Percentiles rank a stretch among this genome's conserved stretches.
phyloP scores from a whole-genome alignment of 139 green algal genomes.

The Gonium pectorale region DNA sequence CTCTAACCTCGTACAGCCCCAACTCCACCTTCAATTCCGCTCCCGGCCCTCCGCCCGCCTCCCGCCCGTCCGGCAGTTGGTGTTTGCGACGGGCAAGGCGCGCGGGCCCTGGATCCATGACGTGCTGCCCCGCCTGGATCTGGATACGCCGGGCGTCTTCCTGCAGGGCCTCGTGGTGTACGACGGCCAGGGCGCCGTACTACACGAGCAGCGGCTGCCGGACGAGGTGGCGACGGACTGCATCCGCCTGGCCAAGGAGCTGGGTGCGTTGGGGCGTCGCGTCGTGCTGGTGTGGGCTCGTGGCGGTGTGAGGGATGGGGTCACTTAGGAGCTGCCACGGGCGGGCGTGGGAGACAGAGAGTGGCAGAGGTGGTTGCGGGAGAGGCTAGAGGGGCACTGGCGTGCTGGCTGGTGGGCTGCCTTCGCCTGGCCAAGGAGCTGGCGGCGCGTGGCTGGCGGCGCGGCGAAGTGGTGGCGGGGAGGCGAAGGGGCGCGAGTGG shows the following conservation, averaged over 20 bases:
- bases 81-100: conserved; percentile 88
- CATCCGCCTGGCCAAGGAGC: conserved; percentile 66
- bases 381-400: too few relatives aligned
- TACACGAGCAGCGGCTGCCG: conserved; percentile 65
- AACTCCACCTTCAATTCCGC: not conserved
- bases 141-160: conserved; percentile 62
- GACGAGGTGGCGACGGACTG: conserved; percentile 59
- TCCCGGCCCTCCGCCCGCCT: not conserved
- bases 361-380: too few relatives aligned
- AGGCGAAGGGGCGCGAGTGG: too few relatives aligned
- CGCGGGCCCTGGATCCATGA: conserved; percentile 74
- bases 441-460: too few relatives aligned
- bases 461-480: too few relatives aligned
- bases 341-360: too few relatives aligned
- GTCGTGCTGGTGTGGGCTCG: not conserved
- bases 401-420: too few relatives aligned
- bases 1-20: too few relatives aligned
- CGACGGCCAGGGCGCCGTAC: conserved; percentile 58
- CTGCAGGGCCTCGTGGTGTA: conserved; percentile 77
- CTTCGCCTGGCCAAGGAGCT: too few relatives aligned
- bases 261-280: conserved; percentile 51
- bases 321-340: too few relatives aligned
- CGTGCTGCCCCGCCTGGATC: conserved; percentile 57
- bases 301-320: not conserved
- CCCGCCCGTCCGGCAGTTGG: conserved; percentile 53